Percentiles rank a stretch among this genome's conserved stretches.
Evolutionary conservation across 345 rosid genomes (phyloP).

Genomic region (Acer saccharum): DNA sequence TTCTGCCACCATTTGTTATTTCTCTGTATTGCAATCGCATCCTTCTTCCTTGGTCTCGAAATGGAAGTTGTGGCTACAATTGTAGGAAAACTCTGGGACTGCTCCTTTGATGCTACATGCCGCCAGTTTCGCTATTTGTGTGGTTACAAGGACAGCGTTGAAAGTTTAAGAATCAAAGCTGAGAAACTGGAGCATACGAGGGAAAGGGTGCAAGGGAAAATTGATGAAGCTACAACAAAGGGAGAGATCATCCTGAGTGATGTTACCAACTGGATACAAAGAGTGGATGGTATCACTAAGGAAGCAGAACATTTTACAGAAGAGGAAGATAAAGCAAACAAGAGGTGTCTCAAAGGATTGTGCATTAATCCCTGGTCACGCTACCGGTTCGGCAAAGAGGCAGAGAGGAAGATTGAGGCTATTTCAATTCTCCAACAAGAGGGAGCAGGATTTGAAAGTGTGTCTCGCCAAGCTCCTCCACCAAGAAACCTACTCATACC

Average conservation of each 20-base stretch:
- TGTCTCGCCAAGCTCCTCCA: background rate
- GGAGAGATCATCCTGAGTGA: background rate
- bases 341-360: background rate
- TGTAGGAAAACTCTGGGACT: background rate
- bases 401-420: background rate
- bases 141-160: background rate
- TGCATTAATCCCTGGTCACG: background rate
- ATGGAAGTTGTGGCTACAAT: no score
- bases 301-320: background rate
- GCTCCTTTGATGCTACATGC: background rate
- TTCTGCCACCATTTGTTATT: no score
- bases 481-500: background rate
- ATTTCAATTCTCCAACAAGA: slow-evolving; percentile 7
- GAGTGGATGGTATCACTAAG: background rate
- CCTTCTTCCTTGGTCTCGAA: no score
- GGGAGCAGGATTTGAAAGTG: background rate
- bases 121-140: background rate
- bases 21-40: no score
- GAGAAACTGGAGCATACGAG: background rate
- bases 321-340: background rate
- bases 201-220: background rate
- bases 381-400: background rate
- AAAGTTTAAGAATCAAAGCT: background rate
- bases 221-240: background rate
- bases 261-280: background rate